phyloP scores from a whole-genome alignment of 768 basidiomycete species.

The Ramaria rubella region DNA sequence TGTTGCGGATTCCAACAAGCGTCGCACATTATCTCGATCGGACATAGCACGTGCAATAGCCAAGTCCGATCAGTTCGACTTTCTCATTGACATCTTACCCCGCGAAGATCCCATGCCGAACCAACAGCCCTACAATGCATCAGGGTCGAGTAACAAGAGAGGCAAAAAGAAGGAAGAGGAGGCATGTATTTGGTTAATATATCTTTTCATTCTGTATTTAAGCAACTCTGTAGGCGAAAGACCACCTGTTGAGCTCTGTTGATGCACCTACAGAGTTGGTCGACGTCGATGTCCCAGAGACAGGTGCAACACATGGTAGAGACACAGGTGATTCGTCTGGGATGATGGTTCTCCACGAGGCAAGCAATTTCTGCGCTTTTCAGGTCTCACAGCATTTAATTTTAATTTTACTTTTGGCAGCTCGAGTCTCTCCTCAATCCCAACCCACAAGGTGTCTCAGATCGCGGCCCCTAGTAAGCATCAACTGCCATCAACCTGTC shows the following conservation, averaged over 20 bases:
- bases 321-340: background rate
- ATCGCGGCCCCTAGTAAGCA: background rate
- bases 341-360: slow-evolving; percentile 12
- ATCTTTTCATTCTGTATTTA: background rate
- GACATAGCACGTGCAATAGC: slow-evolving; percentile 91
- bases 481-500: background rate
- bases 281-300: slow-evolving; percentile 2
- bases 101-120: slow-evolving; percentile 56
- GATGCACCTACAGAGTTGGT: slow-evolving; percentile 2
- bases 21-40: slow-evolving; percentile 87
- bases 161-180: slow-evolving; percentile 10
- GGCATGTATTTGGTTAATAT: background rate
- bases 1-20: slow-evolving; percentile 91
- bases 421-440: slow-evolving; percentile 5
- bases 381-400: background rate
- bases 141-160: slow-evolving; percentile 4
- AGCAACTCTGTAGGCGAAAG: background rate
- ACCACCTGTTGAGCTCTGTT: background rate
- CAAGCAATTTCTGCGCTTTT: background rate
- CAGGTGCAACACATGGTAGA: background rate
- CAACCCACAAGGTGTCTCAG: background rate
- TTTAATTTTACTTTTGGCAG: background rate
- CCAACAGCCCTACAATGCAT: slow-evolving; percentile 6
- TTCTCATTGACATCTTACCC: slow-evolving; percentile 93
- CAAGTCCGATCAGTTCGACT: slow-evolving; percentile 95